Evolutionary conservation across 176 grass and related monocot species (phyloP), one percentile per base, ranked within the genome.

Genomic region (Hordeum marinum): DNA sequence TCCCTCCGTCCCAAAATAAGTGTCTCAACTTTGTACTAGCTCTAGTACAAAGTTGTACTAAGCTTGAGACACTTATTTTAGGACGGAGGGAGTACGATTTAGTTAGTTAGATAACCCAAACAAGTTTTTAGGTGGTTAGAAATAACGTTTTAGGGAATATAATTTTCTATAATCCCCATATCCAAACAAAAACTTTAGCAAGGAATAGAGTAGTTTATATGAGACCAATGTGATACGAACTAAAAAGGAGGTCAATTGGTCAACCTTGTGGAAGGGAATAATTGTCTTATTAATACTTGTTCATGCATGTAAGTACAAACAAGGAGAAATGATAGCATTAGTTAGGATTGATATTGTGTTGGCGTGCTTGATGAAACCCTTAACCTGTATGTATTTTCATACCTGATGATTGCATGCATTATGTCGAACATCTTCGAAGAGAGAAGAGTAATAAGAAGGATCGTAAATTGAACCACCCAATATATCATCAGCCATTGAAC

Each of bases 381-480:
- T 55, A 55, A 55, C 50, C 50, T 55, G 52, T 55, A 55, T 21
- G 52, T 55, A 6, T 57, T 57, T 57, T 4, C 24, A 64, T 86
- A 99, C 96, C 94, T 99, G 93, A 62, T 75, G 78, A 65, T 86
- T 89, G 89, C 72, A 85, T 34, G 87, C 25, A 83, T 84, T 98
- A 86, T 92, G 92, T 63, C 52, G 87, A 61, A 85, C 73, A 81
- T 99, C 94, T 88, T 94, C 94, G 20, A 99, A 96, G 68, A 99
- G 90, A 86, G 93, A 96, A 35, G 94, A 99, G 76, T 94, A 99
- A 83, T 99, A 96, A 32, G 90, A 87, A 88, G 96, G 94, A 84
- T 96, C 90, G 40, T 99, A 96, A 86, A 96, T 94, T 46, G 96
- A 96, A 82, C 96, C 94, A 61, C 91, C 96, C 70, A 99, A 91